These are phyloP conservation scores for Cercospora zeae-maydis DNA, from an alignment of 2,329 filamentous ascomycete species.

Conservation along the genomic window DNA sequence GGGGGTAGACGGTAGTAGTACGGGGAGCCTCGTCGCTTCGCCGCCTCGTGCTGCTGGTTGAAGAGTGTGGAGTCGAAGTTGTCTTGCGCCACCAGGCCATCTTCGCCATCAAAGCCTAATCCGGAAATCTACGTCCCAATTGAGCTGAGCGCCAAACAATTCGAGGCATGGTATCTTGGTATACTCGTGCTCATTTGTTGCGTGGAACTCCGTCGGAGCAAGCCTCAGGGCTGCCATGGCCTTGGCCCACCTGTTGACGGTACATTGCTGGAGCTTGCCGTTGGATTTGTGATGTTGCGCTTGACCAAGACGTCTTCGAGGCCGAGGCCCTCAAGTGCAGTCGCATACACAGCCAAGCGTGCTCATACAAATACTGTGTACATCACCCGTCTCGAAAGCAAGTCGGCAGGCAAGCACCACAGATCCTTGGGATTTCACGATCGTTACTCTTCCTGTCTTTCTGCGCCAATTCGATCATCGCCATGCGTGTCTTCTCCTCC, in stretches of 20 bases:
- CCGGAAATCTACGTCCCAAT: background rate
- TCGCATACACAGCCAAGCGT: background rate
- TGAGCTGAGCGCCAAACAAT: background rate
- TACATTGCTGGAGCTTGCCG: background rate
- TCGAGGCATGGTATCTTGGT: background rate
- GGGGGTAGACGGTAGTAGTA: too few species aligned
- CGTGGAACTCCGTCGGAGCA: background rate
- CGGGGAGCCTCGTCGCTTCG: too few species aligned
- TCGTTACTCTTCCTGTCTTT: background rate
- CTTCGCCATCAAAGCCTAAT: background rate
- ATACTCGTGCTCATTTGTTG: background rate
- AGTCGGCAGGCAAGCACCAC: background rate
- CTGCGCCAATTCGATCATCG: background rate
- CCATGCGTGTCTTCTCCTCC: background rate
- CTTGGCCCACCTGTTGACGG: background rate
- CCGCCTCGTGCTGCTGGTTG: too few species aligned
- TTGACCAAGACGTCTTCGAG: background rate
- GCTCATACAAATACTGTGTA: background rate
- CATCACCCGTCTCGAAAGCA: background rate
- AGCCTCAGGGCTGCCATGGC: background rate
- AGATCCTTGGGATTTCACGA: background rate
- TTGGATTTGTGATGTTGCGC: conserved; percentile 1
- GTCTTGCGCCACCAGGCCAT: too few species aligned
- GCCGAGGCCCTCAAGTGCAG: background rate
- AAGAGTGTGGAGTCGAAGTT: too few species aligned